These are phyloP conservation scores for Cyanidioschyzon merolae DNA, from an alignment of 23 red algal species.

Conservation along the genomic window DNA sequence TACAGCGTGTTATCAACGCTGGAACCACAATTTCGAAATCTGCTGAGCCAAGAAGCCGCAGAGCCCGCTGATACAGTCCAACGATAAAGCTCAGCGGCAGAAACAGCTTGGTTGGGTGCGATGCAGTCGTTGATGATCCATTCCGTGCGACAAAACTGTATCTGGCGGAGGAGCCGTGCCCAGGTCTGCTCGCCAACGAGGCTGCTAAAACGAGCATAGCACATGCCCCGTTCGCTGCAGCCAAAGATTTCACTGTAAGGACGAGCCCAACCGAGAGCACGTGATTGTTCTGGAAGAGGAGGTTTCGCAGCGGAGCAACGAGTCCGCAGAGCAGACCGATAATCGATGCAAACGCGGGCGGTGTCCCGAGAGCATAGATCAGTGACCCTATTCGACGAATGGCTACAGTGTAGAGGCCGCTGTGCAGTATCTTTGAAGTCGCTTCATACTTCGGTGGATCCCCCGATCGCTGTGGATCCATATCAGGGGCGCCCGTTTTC, in stretches of 20 bases:
- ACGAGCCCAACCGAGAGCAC: neutral
- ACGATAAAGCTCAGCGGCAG: neutral
- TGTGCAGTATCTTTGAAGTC: too few species aligned
- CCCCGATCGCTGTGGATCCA: too few species aligned
- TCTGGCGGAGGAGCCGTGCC: neutral
- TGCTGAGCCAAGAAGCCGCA: neutral
- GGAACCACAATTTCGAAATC: neutral
- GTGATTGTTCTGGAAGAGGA: neutral
- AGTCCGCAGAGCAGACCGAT: neutral
- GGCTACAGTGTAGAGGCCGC: neutral
- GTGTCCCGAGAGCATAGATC: neutral
- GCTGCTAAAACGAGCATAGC: neutral
- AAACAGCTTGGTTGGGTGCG: too few species aligned
- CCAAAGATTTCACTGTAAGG: neutral
- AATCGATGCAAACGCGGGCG: conserved; percentile 8
- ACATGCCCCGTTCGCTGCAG: conserved; percentile 1
- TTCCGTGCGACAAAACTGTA: neutral
- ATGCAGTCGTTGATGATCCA: neutral
- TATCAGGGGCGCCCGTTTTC: too few species aligned
- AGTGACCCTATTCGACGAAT: neutral
- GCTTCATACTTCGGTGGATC: too few species aligned
- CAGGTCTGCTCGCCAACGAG: neutral
- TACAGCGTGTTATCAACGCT: neutral
- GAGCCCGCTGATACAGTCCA: neutral
- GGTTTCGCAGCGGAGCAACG: neutral